phyloP scores from a whole-genome alignment of 1,284 basidiomycete species.

The Tylopilus sp. region DNA sequence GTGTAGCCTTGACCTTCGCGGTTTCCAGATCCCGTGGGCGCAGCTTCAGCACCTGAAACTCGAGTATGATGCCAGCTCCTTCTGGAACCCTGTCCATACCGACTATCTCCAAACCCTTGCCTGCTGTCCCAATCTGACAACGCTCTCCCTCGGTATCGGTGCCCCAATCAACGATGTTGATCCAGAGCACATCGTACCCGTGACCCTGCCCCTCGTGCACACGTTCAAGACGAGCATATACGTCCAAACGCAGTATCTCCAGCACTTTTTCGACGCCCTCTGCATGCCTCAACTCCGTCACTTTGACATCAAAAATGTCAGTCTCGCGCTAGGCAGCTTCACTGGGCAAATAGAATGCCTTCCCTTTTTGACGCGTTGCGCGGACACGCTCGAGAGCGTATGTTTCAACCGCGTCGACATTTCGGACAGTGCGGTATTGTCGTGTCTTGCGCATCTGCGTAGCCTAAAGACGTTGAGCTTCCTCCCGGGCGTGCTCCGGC shows the following conservation, averaged over 20 bases:
- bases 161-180: slow-evolving; percentile 16
- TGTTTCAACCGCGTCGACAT: slow-evolving; percentile 27
- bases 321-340: slow-evolving; percentile 27
- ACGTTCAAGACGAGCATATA: slow-evolving; percentile 29
- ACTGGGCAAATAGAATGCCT: slow-evolving; percentile 29
- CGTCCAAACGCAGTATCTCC: slow-evolving; percentile 28
- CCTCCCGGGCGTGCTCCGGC: slow-evolving; percentile 27
- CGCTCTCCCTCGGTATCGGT: slow-evolving; percentile 30
- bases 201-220: slow-evolving; percentile 29
- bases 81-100: slow-evolving; percentile 31
- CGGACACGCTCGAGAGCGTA: slow-evolving; percentile 31
- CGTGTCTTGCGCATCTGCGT: slow-evolving; percentile 23
- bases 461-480: slow-evolving; percentile 19
- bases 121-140: slow-evolving; percentile 27
- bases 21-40: slow-evolving; percentile 30
- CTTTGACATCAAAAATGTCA: slow-evolving; percentile 29
- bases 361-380: slow-evolving; percentile 25
- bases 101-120: slow-evolving; percentile 29
- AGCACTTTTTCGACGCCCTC: slow-evolving; percentile 26
- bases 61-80: slow-evolving; percentile 27
- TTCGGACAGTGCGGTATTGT: slow-evolving; percentile 16
- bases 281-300: slow-evolving; percentile 24
- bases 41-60: slow-evolving; percentile 31
- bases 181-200: slow-evolving; percentile 10
- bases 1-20: slow-evolving; percentile 29